Percentiles rank a stretch among this genome's conserved stretches.
Conservation (phyloP, 768 basidiomycete genomes). For the Pisolithus tinctorius region DNA sequence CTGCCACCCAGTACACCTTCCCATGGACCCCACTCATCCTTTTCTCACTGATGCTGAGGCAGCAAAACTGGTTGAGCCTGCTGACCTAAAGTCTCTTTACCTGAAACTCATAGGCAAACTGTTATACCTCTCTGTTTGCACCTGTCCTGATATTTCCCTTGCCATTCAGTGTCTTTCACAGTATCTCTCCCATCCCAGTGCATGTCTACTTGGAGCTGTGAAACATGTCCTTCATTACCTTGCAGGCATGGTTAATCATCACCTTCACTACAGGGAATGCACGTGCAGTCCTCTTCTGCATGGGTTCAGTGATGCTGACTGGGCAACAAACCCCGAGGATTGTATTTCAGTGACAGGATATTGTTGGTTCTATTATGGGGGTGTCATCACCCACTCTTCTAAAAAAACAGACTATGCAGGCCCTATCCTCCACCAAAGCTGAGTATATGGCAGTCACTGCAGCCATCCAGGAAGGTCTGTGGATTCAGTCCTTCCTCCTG, state of each 20-base stretch:
- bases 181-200: too few species aligned
- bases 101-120: background rate
- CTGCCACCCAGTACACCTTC: background rate
- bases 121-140: background rate
- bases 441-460: conserved; percentile 12
- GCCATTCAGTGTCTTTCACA: too few species aligned
- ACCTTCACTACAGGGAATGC: background rate
- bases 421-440: conserved; percentile 8
- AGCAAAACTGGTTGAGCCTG: background rate
- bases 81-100: too few species aligned
- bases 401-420: too few species aligned
- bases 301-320: too few species aligned
- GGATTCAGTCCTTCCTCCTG: conserved; percentile 23
- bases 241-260: conserved; percentile 6
- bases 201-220: too few species aligned
- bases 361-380: too few species aligned
- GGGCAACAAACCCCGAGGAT: too few species aligned
- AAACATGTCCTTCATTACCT: too few species aligned
- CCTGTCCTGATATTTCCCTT: too few species aligned
- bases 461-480: conserved; percentile 9
- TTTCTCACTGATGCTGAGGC: background rate
- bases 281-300: background rate
- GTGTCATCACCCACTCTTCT: too few species aligned
- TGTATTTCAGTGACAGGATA: too few species aligned
- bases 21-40: background rate